Percentiles rank a stretch among this genome's conserved stretches.
Conservation (phyloP, 2,329 filamentous ascomycete genomes). For the Didymosphaeria variabile region DNA sequence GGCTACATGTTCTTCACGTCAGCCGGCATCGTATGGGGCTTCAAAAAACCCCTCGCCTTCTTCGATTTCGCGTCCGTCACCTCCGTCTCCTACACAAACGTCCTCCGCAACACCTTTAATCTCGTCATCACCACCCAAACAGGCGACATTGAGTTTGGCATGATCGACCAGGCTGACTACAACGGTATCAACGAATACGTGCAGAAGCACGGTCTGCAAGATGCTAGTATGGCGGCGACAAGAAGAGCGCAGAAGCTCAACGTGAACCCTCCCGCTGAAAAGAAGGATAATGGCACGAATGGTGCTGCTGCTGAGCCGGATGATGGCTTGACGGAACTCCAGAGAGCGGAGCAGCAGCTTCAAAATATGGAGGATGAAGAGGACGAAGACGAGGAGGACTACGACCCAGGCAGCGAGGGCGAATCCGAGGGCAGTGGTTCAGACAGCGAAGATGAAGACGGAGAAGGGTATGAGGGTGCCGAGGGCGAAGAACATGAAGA, state of each 20-base stretch:
- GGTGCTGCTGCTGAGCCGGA: conserved; percentile 35
- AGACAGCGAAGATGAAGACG: conserved; percentile 45
- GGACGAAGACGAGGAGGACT: conserved; percentile 53
- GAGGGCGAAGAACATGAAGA: conserved; percentile 45
- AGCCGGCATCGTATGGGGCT: conserved; percentile 69
- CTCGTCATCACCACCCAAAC: conserved; percentile 64
- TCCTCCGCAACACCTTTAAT: conserved; percentile 73
- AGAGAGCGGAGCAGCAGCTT: conserved; percentile 49
- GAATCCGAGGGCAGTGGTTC: conserved; percentile 52
- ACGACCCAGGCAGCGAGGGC: conserved; percentile 52
- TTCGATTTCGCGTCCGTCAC: conserved; percentile 68
- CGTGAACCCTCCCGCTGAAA: conserved; percentile 50
- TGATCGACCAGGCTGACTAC: conserved; percentile 72
- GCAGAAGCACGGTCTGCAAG: conserved; percentile 68
- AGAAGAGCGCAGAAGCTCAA: conserved; percentile 69
- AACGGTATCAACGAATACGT: conserved; percentile 70
- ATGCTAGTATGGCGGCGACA: conserved; percentile 69
- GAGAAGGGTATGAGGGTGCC: conserved; percentile 36
- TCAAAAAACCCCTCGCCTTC: conserved; percentile 71
- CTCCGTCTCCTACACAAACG: conserved; percentile 69
- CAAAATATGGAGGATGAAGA: conserved; percentile 52
- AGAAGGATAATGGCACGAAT: conserved; percentile 36
- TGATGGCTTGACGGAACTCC: conserved; percentile 50
- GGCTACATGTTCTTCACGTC: conserved; percentile 71
- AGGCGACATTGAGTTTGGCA: conserved; percentile 70